Percentiles rank a stretch among this genome's conserved stretches.
Evolutionary conservation across 164 flowering plant genomes (phyloP).

Genomic region (Liriodendron chinense): DNA sequence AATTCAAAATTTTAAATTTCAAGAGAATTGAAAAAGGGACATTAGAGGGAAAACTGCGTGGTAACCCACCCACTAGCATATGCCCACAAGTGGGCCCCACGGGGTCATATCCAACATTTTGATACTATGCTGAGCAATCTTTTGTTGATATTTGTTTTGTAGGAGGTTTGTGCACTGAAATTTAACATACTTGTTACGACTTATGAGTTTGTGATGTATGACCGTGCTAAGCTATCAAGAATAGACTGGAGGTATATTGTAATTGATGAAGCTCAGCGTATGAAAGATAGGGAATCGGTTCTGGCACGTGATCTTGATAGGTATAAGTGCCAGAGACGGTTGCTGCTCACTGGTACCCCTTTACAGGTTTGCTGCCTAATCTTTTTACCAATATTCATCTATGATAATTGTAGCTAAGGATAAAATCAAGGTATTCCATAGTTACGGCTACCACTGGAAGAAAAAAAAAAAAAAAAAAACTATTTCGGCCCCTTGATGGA

Average conservation of each 20-base stretch:
- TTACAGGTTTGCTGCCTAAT: conserved; percentile 59
- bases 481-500: too few relatives aligned
- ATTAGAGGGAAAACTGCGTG: too few relatives aligned
- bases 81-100: too few relatives aligned
- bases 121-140: conserved; percentile 7
- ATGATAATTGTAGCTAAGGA: too few relatives aligned
- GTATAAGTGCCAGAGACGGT: conserved; percentile 90
- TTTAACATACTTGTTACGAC: conserved; percentile 98
- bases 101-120: neutral
- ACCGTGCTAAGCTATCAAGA: conserved; percentile 90
- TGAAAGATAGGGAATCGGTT: conserved; percentile 99
- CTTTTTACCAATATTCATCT: too few relatives aligned
- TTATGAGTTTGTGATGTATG: conserved; percentile 97
- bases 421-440: too few relatives aligned
- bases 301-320: conserved; percentile 98
- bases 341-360: conserved; percentile 97
- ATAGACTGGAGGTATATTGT: conserved; percentile 97
- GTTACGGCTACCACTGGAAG: too few relatives aligned
- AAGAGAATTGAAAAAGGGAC: too few relatives aligned
- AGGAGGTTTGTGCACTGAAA: conserved; percentile 96
- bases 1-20: too few relatives aligned
- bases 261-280: conserved; percentile 99
- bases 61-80: too few relatives aligned
- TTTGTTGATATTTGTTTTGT: conserved; percentile 11
- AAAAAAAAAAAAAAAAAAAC: too few relatives aligned